These are phyloP conservation scores for Cystofilobasidium bisporidii DNA, from an alignment of 768 basidiomycete species.

Conservation along the genomic window DNA sequence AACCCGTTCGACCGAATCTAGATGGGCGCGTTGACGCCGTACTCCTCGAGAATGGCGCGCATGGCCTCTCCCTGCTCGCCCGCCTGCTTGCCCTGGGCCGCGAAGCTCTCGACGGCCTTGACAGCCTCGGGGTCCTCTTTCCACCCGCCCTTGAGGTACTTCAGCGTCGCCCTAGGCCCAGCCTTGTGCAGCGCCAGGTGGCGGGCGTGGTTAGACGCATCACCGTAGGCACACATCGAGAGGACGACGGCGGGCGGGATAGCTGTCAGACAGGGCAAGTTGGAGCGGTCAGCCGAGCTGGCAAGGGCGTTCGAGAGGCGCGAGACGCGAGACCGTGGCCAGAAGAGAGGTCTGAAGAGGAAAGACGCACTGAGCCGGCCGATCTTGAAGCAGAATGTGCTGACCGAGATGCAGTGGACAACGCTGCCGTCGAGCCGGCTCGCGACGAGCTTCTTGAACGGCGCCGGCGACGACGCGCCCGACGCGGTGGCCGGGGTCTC, in stretches of 20 bases:
- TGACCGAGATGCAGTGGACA: slow-evolving; percentile 7
- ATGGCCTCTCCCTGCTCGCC: slow-evolving; percentile 6
- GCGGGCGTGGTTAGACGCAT: slow-evolving; percentile 3
- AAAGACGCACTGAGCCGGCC: slow-evolving; percentile 13
- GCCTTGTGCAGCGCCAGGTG: not conserved
- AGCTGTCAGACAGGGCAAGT: not conserved
- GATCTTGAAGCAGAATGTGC: slow-evolving; percentile 22
- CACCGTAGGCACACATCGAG: slow-evolving; percentile 15
- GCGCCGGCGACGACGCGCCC: slow-evolving; percentile 4
- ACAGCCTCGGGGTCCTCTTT: slow-evolving; percentile 12
- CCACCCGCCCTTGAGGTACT: slow-evolving; percentile 19
- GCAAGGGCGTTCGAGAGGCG: too few relatives aligned
- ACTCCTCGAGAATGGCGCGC: not conserved
- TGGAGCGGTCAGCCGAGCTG: too few relatives aligned
- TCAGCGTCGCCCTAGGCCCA: not conserved
- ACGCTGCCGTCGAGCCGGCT: slow-evolving; percentile 5
- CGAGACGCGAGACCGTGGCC: too few relatives aligned
- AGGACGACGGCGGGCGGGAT: slow-evolving; percentile 24
- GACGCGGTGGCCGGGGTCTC: not conserved
- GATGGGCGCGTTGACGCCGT: not conserved
- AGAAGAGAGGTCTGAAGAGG: too few relatives aligned
- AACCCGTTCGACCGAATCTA: too few relatives aligned
- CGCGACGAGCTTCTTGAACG: not conserved
- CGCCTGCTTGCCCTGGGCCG: not conserved
- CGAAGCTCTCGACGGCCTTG: slow-evolving; percentile 6